These are phyloP conservation scores for Neurospora discreta DNA, from an alignment of 495 filamentous ascomycete genomes.

Conservation along the genomic window DNA sequence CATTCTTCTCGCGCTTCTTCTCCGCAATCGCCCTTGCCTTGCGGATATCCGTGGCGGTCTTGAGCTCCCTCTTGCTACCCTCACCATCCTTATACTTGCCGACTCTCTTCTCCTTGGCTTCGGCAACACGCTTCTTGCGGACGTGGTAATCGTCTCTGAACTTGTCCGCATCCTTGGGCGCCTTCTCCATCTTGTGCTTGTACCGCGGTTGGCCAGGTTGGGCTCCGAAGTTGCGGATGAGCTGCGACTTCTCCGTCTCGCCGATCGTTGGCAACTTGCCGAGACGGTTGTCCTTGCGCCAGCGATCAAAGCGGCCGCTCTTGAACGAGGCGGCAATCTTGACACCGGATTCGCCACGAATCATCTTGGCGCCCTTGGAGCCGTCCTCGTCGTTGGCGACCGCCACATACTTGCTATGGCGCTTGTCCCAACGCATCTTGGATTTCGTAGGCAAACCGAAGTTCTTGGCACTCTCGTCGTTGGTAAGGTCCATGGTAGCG, in stretches of 20 bases:
- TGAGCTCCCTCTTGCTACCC: slow-evolving; percentile 64
- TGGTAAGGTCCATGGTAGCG: slow-evolving; percentile 78
- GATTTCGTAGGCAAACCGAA: slow-evolving; percentile 64
- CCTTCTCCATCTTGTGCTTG: slow-evolving; percentile 72
- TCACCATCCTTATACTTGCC: slow-evolving; percentile 56
- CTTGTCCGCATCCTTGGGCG: slow-evolving; percentile 87
- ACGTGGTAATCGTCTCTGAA: slow-evolving; percentile 78
- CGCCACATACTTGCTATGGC: slow-evolving; percentile 85
- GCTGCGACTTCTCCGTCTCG: slow-evolving; percentile 56
- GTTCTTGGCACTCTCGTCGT: slow-evolving; percentile 66
- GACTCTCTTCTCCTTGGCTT: slow-evolving; percentile 74
- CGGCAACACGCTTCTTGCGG: slow-evolving; percentile 79
- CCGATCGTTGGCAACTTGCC: slow-evolving; percentile 67
- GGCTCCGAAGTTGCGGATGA: slow-evolving; percentile 59
- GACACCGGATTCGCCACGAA: slow-evolving; percentile 82
- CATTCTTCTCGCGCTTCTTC: slow-evolving; percentile 76
- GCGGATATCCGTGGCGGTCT: slow-evolving; percentile 71
- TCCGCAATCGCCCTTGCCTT: slow-evolving; percentile 68
- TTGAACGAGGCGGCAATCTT: slow-evolving; percentile 93
- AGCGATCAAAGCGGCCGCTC: slow-evolving; percentile 83
- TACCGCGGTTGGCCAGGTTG: slow-evolving; percentile 46
- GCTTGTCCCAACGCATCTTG: slow-evolving; percentile 92
- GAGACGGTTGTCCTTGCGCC: slow-evolving; percentile 77
- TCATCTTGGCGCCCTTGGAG: slow-evolving; percentile 69
- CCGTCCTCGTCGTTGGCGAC: slow-evolving; percentile 91